A percentile compares a stretch with the other conserved stretches of the same genome.
Evolutionary conservation across 2,329 filamentous ascomycete genomes (phyloP).

Genomic region (Aquanectria penicillioides): DNA sequence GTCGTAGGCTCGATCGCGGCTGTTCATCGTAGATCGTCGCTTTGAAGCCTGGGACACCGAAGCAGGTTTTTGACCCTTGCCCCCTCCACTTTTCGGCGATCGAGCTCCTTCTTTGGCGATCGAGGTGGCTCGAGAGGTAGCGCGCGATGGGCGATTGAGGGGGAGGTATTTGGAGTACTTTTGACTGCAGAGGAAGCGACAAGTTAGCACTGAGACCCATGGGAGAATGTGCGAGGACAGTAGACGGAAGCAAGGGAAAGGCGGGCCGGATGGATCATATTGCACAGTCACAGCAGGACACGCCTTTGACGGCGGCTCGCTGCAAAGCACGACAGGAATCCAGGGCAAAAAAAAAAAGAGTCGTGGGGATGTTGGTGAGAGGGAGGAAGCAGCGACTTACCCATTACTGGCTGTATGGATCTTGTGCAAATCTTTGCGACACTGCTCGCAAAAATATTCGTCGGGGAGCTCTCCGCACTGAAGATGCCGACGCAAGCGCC

Average conservation of each 20-base stretch:
- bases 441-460: constrained; percentile 98
- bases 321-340: too few relatives aligned
- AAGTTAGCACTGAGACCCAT: too few relatives aligned
- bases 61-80: constrained; percentile 65
- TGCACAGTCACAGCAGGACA: too few relatives aligned
- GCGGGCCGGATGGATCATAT: too few relatives aligned
- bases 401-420: constrained; percentile 83
- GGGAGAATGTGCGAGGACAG: too few relatives aligned
- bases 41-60: constrained; percentile 69
- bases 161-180: constrained; percentile 74
- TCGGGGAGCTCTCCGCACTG: constrained; percentile 93
- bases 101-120: constrained; percentile 60
- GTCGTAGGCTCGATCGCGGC: constrained; percentile 92
- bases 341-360: background rate
- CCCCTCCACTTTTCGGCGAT: constrained; percentile 70
- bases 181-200: constrained; percentile 65
- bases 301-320: too few relatives aligned
- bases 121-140: constrained; percentile 71
- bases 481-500: constrained; percentile 97
- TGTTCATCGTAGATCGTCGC: constrained; percentile 96
- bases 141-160: constrained; percentile 64
- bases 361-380: background rate
- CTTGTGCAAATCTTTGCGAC: constrained; percentile 89
- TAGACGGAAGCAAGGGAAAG: too few relatives aligned
- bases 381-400: constrained; percentile 64